A percentile compares a stretch with the other conserved stretches of the same genome.
These are phyloP conservation scores for Fusarium sp. DNA, from an alignment of 2,329 filamentous ascomycete species.

Conservation along the genomic window DNA sequence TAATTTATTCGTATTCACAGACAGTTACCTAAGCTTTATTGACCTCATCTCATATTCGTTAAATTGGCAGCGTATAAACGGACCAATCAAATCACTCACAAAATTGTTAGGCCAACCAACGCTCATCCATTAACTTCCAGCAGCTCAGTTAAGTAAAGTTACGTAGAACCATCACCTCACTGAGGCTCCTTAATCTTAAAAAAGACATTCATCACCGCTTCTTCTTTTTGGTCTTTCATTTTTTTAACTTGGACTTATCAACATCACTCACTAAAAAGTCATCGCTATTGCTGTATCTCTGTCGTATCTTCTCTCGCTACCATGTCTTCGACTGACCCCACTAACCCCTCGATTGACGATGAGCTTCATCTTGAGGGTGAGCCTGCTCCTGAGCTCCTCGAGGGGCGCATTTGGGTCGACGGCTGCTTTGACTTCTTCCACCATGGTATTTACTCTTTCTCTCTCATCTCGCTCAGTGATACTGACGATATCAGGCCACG, in stretches of 20 bases:
- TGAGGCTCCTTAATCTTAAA: conserved; percentile 18
- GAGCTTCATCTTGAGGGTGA: conserved; percentile 54
- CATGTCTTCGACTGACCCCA: conserved; percentile 41
- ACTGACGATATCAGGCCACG: conserved; percentile 74
- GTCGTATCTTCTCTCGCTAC: neutral
- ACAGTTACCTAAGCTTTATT: neutral
- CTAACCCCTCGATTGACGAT: conserved; percentile 40
- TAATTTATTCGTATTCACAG: neutral
- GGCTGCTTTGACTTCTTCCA: conserved; percentile 99
- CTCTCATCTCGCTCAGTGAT: rapidly evolving
- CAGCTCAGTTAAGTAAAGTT: conserved; percentile 10
- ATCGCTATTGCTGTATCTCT: neutral
- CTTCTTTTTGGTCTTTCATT: neutral
- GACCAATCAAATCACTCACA: conserved; percentile 24
- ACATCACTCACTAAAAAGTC: neutral
- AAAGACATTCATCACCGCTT: conserved; percentile 6
- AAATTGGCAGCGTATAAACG: conserved; percentile 4
- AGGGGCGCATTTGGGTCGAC: conserved; percentile 94
- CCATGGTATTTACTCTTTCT: conserved; percentile 71
- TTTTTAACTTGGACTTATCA: neutral
- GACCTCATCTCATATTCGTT: neutral
- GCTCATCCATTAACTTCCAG: conserved; percentile 21
- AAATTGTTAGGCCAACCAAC: conserved; percentile 34
- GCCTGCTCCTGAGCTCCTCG: conserved; percentile 66
- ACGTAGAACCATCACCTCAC: conserved; percentile 8